Conservation (phyloP, 306 rosid species). For the Vigna unguiculata region DNA sequence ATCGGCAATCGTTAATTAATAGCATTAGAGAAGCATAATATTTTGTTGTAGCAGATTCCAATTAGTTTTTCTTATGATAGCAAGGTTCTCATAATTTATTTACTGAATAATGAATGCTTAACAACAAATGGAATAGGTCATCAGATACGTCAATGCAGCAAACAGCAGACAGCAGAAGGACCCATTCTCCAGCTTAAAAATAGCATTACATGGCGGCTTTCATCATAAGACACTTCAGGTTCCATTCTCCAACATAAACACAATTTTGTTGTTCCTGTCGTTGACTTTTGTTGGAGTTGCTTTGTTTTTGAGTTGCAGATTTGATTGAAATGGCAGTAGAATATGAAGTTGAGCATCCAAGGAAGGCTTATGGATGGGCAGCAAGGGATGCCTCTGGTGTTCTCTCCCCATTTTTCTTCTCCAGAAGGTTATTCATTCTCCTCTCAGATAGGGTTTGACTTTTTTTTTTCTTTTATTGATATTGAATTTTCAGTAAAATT, state of each 20-base stretch:
- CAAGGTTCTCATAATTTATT: no score
- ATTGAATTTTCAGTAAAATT: no score
- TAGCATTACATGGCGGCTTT: not conserved
- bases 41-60: no score
- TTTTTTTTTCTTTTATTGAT: no score
- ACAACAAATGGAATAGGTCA: not conserved
- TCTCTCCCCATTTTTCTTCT: conserved; percentile 4
- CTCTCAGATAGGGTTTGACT: no score
- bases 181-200: not conserved
- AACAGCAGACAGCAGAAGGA: not conserved
- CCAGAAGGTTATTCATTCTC: not conserved
- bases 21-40: no score
- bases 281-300: not conserved
- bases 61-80: no score
- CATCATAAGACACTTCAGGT: not conserved
- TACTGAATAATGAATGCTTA: no score
- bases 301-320: not conserved
- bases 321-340: not conserved
- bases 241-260: not conserved
- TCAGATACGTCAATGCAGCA: not conserved
- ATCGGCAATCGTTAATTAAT: no score
- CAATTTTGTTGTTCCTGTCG: not conserved
- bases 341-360: conserved; percentile 1
- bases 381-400: conserved; percentile 19
- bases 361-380: conserved; percentile 6